Base-by-base conservation (phyloP, 2,329 filamentous ascomycete species). In the Hypomyces rosellus region DNA sequence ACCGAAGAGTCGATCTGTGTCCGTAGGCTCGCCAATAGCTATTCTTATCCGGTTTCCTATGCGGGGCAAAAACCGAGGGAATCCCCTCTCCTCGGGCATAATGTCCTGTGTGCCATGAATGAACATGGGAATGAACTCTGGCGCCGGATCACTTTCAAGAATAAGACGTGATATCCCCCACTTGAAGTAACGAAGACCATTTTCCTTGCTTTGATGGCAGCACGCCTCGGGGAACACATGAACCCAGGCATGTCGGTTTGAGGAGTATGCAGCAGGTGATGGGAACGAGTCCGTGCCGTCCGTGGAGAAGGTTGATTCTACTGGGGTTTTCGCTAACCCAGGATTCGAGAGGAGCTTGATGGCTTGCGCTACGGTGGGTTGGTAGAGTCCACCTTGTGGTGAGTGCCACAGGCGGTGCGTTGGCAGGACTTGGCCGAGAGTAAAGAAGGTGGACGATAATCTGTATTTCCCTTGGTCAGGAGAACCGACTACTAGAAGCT, bases 181-280 rank as follows among this genome's bases (percentile, higher is more conserved):
- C 73, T 96, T 96, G 80, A 97, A 97, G 71, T 99, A 99, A 30
- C 93, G 86, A 76, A 97, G 85, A 7, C 85, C 82, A 60, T 84
- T 82, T 39, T 83, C 74, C 1, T 86, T 80, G 57, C 89, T 84
- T 70, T 99, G 93, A 68, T 97, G 91, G 42, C 96, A 89, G 67
- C 88, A 89, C 44, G 90, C 93, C 70, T 99, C 93, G 12, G 93
- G 93, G 67, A 97, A 97, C 49, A 97, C 86, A 68, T 99, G 93
- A 4, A 99, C 75, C 93, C 93, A 99, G 41, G 82, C 81, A 66
- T 88, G 79, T 42, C 81, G 82, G 60, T 89, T 84, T 55, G 71
- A 77, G 2, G 80, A 67, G 65, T 87, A 91, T 44, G 83, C 79
- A 2, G 89, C 84, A 1, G 90, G 89, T 0, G 88, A 80, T 1